Percentiles rank a stretch among this genome's conserved stretches.
Evolutionary conservation across 2,329 filamentous ascomycete species (phyloP).

Genomic region (Calonectria pseudoturangicola): DNA sequence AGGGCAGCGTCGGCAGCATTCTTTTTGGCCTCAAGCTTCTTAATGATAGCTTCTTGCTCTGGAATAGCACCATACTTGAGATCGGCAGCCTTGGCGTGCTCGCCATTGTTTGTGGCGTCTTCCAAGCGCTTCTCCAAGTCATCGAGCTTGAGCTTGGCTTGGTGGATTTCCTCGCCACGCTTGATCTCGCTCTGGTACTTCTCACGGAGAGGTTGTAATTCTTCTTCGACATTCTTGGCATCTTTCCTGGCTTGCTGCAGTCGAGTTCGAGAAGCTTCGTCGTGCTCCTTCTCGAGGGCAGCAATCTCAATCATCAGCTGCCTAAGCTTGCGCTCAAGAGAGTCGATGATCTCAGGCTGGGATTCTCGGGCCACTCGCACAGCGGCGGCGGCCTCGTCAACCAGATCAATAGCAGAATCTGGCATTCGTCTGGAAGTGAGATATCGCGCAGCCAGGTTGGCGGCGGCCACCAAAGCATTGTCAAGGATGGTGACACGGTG

Average conservation of each 20-base stretch:
- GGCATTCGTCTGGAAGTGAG: constrained; percentile 93
- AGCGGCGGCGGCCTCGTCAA: constrained; percentile 97
- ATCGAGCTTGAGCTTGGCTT: constrained; percentile 96
- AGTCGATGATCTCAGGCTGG: constrained; percentile 96
- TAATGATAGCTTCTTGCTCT: constrained; percentile 88
- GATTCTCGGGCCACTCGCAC: constrained; percentile 97
- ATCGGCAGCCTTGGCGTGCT: constrained; percentile 92
- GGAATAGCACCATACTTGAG: constrained; percentile 98
- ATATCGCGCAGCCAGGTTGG: constrained; percentile 94
- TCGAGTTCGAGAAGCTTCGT: constrained; percentile 91
- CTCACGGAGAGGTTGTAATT: constrained; percentile 91
- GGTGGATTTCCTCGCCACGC: constrained; percentile 92
- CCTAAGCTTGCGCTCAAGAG: constrained; percentile 89
- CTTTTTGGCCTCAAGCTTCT: constrained; percentile 87
- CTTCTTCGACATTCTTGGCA: constrained; percentile 94
- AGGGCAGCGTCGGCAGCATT: constrained; percentile 83
- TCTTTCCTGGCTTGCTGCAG: constrained; percentile 90
- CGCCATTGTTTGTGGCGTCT: constrained; percentile 90
- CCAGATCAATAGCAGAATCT: constrained; percentile 96
- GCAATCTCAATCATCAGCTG: constrained; percentile 99
- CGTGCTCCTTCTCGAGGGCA: constrained; percentile 93
- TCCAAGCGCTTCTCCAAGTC: constrained; percentile 93
- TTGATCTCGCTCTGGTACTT: constrained; percentile 97
- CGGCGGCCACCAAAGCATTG: constrained; percentile 91
- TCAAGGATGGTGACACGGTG: constrained; percentile 98